Evolutionary conservation across 331 rosid species (phyloP).

Genomic region (Erythrophleum ivorense): DNA sequence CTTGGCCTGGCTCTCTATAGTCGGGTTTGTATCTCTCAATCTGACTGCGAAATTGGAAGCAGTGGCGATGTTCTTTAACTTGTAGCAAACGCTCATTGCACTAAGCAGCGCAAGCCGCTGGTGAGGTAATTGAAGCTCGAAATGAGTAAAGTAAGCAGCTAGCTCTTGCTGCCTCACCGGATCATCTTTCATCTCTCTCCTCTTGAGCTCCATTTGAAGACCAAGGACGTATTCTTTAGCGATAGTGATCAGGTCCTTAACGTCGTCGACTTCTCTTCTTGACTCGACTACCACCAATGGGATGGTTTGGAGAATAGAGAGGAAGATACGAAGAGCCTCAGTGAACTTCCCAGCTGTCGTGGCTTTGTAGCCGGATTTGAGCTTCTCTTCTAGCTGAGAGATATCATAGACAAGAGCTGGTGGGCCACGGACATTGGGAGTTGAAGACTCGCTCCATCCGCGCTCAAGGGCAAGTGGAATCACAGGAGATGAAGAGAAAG

Average conservation of each 20-base stretch:
- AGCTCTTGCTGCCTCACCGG: no score
- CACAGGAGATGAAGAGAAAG: slow-evolving; percentile 63
- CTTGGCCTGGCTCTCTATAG: slow-evolving; percentile 62
- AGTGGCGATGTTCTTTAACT: slow-evolving; percentile 64
- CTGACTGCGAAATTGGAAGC: slow-evolving; percentile 71
- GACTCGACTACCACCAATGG: slow-evolving; percentile 71
- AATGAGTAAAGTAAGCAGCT: no score
- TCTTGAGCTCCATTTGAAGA: no score
- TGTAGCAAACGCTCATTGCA: slow-evolving; percentile 59
- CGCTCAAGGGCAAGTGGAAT: slow-evolving; percentile 63
- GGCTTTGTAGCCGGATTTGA: slow-evolving; percentile 70
- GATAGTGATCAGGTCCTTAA: slow-evolving; percentile 62
- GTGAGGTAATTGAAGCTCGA: no score
- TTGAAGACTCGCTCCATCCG: slow-evolving; percentile 66
- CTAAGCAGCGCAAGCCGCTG: slow-evolving; percentile 61
- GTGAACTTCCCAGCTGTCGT: slow-evolving; percentile 64
- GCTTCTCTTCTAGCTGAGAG: slow-evolving; percentile 69
- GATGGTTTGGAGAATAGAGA: slow-evolving; percentile 62
- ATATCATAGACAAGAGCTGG: slow-evolving; percentile 62
- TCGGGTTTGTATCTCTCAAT: slow-evolving; percentile 69
- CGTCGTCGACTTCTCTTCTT: slow-evolving; percentile 77
- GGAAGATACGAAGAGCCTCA: slow-evolving; percentile 60
- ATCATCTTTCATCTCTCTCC: no score
- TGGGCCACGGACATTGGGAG: slow-evolving; percentile 63
- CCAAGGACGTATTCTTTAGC: no score